Evolutionary conservation across 2,329 filamentous ascomycete genomes (phyloP).

Genomic region (Myotisia sp.): DNA sequence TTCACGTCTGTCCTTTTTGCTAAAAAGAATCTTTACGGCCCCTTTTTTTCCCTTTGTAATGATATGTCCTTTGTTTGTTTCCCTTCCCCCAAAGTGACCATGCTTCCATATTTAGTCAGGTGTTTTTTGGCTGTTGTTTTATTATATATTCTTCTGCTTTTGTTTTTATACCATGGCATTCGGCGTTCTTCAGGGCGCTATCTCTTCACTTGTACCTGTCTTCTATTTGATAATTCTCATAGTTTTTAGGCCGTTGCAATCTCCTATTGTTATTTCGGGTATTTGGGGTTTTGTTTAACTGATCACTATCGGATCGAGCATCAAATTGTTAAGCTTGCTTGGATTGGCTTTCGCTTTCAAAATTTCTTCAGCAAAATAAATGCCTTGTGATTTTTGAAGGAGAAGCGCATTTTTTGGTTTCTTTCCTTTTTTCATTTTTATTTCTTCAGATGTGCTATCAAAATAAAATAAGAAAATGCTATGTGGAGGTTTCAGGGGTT

Average conservation of each 20-base stretch:
- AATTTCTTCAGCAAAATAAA: no score
- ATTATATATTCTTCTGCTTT: neutral
- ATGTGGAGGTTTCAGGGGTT: no score
- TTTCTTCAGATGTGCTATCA: no score
- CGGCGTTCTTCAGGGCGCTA: neutral
- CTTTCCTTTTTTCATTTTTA: no score
- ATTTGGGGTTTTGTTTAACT: neutral
- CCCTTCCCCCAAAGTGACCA: neutral
- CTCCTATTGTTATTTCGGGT: neutral
- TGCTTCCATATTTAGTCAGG: neutral
- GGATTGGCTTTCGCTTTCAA: no score
- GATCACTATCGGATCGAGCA: no score
- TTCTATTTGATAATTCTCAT: neutral
- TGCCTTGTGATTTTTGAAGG: no score
- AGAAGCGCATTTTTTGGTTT: no score
- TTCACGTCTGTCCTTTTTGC: neutral
- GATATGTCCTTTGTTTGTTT: neutral
- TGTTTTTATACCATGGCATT: neutral
- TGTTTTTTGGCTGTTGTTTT: neutral
- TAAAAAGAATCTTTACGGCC: neutral
- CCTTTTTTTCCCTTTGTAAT: no score
- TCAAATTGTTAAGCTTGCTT: no score
- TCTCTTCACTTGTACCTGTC: neutral
- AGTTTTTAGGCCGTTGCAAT: no score
- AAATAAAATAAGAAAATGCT: no score